Evolutionary conservation across 2,329 filamentous ascomycete species (phyloP).

Genomic region (Periconia sp.): DNA sequence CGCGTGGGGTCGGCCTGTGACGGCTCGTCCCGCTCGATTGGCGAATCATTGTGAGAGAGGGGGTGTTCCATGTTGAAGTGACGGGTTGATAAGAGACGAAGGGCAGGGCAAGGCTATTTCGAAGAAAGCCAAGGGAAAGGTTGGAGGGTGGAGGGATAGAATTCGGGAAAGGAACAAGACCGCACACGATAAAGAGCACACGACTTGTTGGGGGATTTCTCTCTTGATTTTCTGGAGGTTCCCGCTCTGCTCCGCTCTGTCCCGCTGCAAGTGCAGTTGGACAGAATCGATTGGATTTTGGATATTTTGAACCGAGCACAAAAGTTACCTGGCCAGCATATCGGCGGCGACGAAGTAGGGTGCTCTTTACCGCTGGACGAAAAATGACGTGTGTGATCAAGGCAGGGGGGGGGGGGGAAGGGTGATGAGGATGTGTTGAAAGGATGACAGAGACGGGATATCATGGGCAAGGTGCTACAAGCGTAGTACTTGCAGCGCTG

Average conservation of each 20-base stretch:
- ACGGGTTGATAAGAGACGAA: conserved; percentile 32
- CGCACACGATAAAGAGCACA: conserved; percentile 8
- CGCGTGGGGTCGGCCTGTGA: conserved; percentile 31
- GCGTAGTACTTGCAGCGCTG: conserved; percentile 33
- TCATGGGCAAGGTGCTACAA: conserved; percentile 39
- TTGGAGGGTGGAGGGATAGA: not conserved
- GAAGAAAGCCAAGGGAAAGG: not conserved
- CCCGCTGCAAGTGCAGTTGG: not conserved
- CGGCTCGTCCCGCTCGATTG: conserved; percentile 15
- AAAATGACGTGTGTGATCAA: conserved; percentile 27
- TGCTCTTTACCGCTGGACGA: conserved; percentile 17
- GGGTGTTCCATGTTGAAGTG: conserved; percentile 30
- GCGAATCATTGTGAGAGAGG: conserved; percentile 11
- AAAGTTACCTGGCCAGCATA: conserved; percentile 22
- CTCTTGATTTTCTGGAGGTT: not conserved
- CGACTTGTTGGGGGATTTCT: not conserved
- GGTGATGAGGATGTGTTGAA: not conserved
- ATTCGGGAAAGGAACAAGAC: not conserved
- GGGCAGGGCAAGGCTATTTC: conserved; percentile 1
- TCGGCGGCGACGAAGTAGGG: conserved; percentile 26
- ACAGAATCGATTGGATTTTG: not conserved
- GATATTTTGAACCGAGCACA: not conserved
- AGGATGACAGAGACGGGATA: conserved; percentile 21
- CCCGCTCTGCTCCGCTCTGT: not conserved
- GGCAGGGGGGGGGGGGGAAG: conserved; percentile 18